Percentiles rank a stretch among this genome's conserved stretches.
Evolutionary conservation across 306 rosid species (phyloP).

Genomic region (Fagus sylvatica): DNA sequence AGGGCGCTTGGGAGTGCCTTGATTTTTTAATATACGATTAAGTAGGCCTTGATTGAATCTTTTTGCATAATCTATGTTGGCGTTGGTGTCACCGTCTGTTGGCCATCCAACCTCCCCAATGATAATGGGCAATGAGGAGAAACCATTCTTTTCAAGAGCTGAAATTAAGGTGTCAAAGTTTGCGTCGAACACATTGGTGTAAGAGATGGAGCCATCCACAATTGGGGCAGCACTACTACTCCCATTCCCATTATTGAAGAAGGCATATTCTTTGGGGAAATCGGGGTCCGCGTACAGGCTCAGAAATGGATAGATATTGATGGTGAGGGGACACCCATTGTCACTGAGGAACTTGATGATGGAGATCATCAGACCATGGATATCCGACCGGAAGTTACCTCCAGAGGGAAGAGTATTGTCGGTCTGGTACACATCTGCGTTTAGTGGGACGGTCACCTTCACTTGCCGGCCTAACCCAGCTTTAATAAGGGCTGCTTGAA

Average conservation of each 20-base stretch:
- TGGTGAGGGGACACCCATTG: conserved; percentile 60
- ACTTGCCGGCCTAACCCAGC: conserved; percentile 90
- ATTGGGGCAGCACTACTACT: conserved; percentile 62
- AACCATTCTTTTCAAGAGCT: conserved; percentile 83
- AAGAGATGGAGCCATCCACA: conserved; percentile 74
- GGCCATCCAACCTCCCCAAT: conserved; percentile 99
- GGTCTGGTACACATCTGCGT: conserved; percentile 89
- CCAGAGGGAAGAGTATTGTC: conserved; percentile 74
- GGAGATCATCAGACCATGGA: conserved; percentile 55
- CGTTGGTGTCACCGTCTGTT: conserved; percentile 72
- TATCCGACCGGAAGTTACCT: conserved; percentile 76
- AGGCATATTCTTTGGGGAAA: conserved; percentile 90
- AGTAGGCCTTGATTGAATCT: conserved; percentile 88
- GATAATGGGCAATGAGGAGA: conserved; percentile 65
- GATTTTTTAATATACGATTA: conserved; percentile 39
- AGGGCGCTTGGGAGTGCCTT: conserved; percentile 75
- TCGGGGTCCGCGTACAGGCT: conserved; percentile 90
- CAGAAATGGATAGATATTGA: conserved; percentile 95
- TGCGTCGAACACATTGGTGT: conserved; percentile 89
- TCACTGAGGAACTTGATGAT: conserved; percentile 71
- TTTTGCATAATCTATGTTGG: conserved; percentile 53
- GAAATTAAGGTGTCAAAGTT: conserved; percentile 85
- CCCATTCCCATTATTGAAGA: conserved; percentile 39
- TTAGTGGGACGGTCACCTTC: conserved; percentile 78
- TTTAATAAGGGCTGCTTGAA: conserved; percentile 89